Evolutionary conservation across 1,284 basidiomycete species (phyloP).

Genomic region (Trichosporon sp.): DNA sequence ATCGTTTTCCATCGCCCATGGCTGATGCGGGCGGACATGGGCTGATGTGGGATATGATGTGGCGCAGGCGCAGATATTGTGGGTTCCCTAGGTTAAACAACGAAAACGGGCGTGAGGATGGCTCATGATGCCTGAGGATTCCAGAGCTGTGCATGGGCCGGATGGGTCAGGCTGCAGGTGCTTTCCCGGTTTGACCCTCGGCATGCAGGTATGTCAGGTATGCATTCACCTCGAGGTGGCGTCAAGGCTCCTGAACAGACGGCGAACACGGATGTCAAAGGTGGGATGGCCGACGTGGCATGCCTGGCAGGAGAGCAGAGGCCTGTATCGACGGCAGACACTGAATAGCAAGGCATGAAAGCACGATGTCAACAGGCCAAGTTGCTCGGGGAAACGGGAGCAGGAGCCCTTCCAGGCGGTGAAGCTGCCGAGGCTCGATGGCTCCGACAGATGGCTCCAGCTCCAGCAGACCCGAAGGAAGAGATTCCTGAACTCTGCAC

Average conservation of each 20-base stretch:
- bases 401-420: neutral
- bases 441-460: neutral
- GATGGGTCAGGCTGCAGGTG: neutral
- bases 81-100: neutral
- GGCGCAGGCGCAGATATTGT: conserved; percentile 1
- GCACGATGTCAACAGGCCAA: neutral
- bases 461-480: neutral
- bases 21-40: neutral
- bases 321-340: neutral
- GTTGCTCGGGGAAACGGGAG: neutral
- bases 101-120: neutral
- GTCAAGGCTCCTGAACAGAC: neutral
- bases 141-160: neutral
- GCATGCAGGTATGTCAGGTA: neutral
- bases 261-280: neutral
- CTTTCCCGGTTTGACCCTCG: neutral
- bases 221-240: neutral
- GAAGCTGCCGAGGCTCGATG: neutral
- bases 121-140: neutral
- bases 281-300: neutral
- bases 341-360: neutral
- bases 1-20: neutral
- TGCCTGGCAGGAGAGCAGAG: neutral
- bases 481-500: neutral
- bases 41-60: conserved; percentile 4